Conservation (phyloP, 1,284 basidiomycete species). For the Coniferiporia sulphurascens region DNA sequence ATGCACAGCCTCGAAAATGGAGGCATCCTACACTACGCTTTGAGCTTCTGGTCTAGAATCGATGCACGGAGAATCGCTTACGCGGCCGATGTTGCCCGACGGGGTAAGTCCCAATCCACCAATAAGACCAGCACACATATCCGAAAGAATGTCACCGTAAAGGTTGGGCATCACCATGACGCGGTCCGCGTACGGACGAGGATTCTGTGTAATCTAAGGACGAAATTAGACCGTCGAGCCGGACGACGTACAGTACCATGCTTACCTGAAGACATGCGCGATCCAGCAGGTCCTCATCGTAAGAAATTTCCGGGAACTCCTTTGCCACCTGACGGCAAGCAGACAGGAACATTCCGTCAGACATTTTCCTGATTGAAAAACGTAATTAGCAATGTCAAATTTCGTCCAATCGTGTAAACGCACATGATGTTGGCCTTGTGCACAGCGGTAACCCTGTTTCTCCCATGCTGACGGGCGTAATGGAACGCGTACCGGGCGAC, state of each 20-base stretch:
- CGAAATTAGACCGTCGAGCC: background rate
- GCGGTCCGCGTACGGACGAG: slow-evolving; percentile 88
- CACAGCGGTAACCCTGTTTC: slow-evolving; percentile 95
- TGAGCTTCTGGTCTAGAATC: slow-evolving; percentile 3
- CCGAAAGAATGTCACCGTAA: slow-evolving; percentile 95
- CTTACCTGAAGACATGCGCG: slow-evolving; percentile 89
- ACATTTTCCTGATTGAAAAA: slow-evolving; percentile 81
- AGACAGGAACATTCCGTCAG: slow-evolving; percentile 98
- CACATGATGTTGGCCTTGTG: slow-evolving; percentile 99
- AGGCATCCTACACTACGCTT: slow-evolving; percentile 70
- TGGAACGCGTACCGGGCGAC: slow-evolving; percentile 99
- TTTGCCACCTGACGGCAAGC: slow-evolving; percentile 97
- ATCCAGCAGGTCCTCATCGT: slow-evolving; percentile 98
- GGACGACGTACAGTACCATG: background rate
- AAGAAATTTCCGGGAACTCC: slow-evolving; percentile 90
- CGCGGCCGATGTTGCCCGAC: slow-evolving; percentile 95
- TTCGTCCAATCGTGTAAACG: slow-evolving; percentile 22
- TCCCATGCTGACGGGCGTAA: slow-evolving; percentile 85
- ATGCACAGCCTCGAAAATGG: slow-evolving; percentile 99
- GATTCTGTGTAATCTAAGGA: slow-evolving; percentile 82
- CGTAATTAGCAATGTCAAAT: background rate
- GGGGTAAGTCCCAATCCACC: slow-evolving; percentile 97
- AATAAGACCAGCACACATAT: slow-evolving; percentile 99
- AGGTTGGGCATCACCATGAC: slow-evolving; percentile 99
- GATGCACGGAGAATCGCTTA: slow-evolving; percentile 27